phyloP scores from a whole-genome alignment of 306 rosid genomes.

The Carpinus fangiana region DNA sequence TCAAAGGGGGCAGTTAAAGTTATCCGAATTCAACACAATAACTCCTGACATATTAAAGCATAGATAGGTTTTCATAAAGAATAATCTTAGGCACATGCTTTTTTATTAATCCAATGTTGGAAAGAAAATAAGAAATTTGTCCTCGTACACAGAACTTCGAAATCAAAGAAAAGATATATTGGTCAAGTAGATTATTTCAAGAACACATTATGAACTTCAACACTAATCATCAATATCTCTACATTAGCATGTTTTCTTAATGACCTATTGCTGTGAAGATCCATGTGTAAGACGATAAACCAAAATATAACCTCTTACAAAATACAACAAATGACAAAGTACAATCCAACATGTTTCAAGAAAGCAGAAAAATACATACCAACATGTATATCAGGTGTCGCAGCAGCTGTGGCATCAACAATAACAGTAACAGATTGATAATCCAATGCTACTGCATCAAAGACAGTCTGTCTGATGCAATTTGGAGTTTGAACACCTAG shows the following conservation, averaged over 20 bases:
- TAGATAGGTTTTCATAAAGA: too few relatives aligned
- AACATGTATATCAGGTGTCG: constrained; percentile 63
- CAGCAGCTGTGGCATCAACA: constrained; percentile 91
- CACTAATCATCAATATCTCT: neutral
- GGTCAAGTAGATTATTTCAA: too few relatives aligned
- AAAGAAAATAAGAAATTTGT: too few relatives aligned
- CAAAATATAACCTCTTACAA: neutral
- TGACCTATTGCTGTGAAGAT: neutral
- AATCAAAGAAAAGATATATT: too few relatives aligned
- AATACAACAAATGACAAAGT: constrained; percentile 14
- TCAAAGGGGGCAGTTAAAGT: neutral
- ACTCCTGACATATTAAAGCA: too few relatives aligned
- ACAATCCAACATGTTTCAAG: neutral
- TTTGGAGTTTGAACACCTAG: constrained; percentile 96
- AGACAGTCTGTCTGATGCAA: constrained; percentile 90
- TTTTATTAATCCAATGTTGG: too few relatives aligned
- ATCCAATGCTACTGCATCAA: constrained; percentile 83
- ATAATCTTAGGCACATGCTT: too few relatives aligned
- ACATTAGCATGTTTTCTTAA: neutral
- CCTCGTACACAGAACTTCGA: too few relatives aligned
- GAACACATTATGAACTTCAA: too few relatives aligned
- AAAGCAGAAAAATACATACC: constrained; percentile 48
- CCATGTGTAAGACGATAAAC: neutral
- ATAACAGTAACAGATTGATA: constrained; percentile 67
- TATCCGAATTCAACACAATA: too few relatives aligned